phyloP scores from a whole-genome alignment of 306 rosid species.

The Rubus idaeus region DNA sequence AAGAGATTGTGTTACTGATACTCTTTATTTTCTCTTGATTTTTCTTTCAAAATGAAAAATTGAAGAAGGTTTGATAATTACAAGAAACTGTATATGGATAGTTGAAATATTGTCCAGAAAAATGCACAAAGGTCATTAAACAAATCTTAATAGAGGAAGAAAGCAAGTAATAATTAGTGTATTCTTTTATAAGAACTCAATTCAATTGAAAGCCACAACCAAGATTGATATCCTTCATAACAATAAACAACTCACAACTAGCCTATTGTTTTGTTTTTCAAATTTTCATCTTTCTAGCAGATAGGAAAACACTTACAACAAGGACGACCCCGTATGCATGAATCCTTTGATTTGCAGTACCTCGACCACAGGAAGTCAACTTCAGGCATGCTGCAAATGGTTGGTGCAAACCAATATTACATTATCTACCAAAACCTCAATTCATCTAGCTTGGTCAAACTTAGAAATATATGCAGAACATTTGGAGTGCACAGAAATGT shows the following conservation, averaged over 20 bases:
- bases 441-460: slow-evolving; percentile 5
- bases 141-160: neutral
- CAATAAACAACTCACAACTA: neutral
- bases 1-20: neutral
- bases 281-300: slow-evolving; percentile 17
- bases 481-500: neutral
- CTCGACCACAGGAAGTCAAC: slow-evolving; percentile 70
- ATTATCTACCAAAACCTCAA: slow-evolving; percentile 12
- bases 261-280: neutral
- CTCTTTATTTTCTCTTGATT: neutral
- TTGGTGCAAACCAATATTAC: slow-evolving; percentile 28
- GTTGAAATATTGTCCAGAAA: neutral
- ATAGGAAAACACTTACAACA: slow-evolving; percentile 59
- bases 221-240: neutral
- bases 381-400: slow-evolving; percentile 71
- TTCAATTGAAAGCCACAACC: neutral
- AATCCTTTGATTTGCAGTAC: slow-evolving; percentile 67
- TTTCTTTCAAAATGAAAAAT: neutral
- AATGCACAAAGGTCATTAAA: neutral
- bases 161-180: neutral
- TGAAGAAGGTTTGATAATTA: neutral
- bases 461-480: neutral
- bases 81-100: neutral
- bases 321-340: slow-evolving; percentile 67
- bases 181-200: neutral